Evolutionary conservation across 805 yeast species (phyloP).

Genomic region (Candida sakaeoensis): DNA sequence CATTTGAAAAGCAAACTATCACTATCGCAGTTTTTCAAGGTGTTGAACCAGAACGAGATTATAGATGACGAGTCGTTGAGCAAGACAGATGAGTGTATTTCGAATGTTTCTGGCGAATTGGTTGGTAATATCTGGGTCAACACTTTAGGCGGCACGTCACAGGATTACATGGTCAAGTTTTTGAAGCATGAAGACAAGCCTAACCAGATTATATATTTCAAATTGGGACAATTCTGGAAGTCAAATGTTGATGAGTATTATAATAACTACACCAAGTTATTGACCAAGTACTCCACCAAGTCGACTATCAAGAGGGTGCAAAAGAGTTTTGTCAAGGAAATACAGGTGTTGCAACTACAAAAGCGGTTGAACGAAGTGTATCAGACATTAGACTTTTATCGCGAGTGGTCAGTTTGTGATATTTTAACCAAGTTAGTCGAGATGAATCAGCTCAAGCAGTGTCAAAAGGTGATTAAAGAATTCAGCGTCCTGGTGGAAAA

Average conservation of each 20-base stretch:
- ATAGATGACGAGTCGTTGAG: constrained; percentile 28
- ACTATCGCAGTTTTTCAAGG: constrained; percentile 63
- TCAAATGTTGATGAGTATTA: constrained; percentile 15
- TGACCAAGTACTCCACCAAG: constrained; percentile 19
- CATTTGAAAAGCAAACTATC: constrained; percentile 53
- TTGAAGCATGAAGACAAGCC: constrained; percentile 29
- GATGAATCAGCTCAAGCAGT: constrained; percentile 37
- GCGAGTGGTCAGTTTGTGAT: constrained; percentile 21
- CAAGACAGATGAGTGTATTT: background rate
- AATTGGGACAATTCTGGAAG: constrained; percentile 17
- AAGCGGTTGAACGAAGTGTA: constrained; percentile 32
- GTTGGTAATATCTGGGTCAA: constrained; percentile 37
- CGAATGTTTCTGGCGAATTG: constrained; percentile 30
- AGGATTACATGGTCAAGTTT: constrained; percentile 23
- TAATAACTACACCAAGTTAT: constrained; percentile 22
- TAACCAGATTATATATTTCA: constrained; percentile 14
- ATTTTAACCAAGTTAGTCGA: constrained; percentile 25
- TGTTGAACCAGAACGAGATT: constrained; percentile 49
- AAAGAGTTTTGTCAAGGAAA: constrained; percentile 24
- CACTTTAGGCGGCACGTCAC: constrained; percentile 23
- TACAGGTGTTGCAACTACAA: constrained; percentile 29
- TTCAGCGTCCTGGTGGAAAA: constrained; percentile 28
- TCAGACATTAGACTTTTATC: constrained; percentile 24
- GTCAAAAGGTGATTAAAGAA: constrained; percentile 27
- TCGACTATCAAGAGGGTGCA: constrained; percentile 18